Evolutionary conservation across 371 early-diverging fungal species (phyloP), one percentile per base, ranked within the genome.

Genomic region (Haplosporangium sp.): DNA sequence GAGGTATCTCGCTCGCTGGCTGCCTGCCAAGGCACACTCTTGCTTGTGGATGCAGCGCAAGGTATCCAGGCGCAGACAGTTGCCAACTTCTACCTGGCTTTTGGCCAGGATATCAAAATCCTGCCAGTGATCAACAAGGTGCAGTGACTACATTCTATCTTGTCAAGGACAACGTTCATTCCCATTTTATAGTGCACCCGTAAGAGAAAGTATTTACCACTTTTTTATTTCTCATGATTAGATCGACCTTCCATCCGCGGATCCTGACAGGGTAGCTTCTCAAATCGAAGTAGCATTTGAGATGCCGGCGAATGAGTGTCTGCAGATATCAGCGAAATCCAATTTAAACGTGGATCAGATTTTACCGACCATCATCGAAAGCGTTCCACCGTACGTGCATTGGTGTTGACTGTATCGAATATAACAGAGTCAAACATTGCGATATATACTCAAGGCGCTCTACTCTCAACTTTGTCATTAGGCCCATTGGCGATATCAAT

Each of bases 31-130:
- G 97, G 97, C n/a, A 89, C 93, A 0, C 69, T 97, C 2, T 73
- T 97, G n/a, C 84, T 97, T 5, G 95, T 97, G 2, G 97, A 97
- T 81, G 95, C 95, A 1, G 85, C 90, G 4, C 95, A 97, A 74
- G 97, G 97, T 11, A 92, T 97, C 23, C 96, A 97, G 73, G 96
- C 96, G 0, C 97, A 97, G 68, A 97, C 97, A 0, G 96, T 98
- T 18, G 98, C 99, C 21, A 98, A 98, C 81, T 98, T 95, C 80
- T 96, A 91, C 68, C 80, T 98, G 47, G 99, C 99, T 0, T 96
- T 94, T 85, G 92, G 93, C 23, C 90, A 95, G 82, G 94, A 90
- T 18, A 85, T 99, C 55, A 83, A 75, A 13, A 93, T 99, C 59
- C 85, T 99, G 10, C 99, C 99, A 12, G 92, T 98, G 29, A 73